Base-by-base conservation (phyloP, 1,284 basidiomycete genomes). In the Ganoderma sp. region DNA sequence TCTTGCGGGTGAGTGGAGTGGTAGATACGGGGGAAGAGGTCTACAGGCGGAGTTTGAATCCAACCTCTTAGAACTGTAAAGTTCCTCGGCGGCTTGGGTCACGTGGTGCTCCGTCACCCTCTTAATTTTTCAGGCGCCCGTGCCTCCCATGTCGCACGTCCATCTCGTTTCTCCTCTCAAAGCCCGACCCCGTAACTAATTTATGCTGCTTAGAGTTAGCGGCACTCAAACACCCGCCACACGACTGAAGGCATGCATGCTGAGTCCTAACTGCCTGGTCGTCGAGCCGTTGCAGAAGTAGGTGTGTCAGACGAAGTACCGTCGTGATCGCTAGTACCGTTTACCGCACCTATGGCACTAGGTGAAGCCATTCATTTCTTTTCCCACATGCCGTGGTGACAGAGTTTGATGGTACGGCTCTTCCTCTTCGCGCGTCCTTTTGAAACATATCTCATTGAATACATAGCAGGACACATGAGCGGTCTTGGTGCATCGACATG, bases 1-100 rank as follows among this genome's bases (percentile, higher is more conserved):
- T 86, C 83, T 90, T 88, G 86, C 82, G 76, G 86, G 85, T 82
- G 84, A 81, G 78, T 81, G 78, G 62, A 75, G 79, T 77, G 77
- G 81, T 75, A 77, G 79, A 76, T 73, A 74, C 64, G 67, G 69
- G 66, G 42, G 64, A 73, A 70, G 57, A 65, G 61, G 63, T 32
- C 70, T 69, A 61, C 75, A 77, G 63, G 69, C 77, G 78, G 74
- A 76, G 75, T 76, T 79, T 75, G 70, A 74, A 75, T 73, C 61
- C 75, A 75, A 67, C 66, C 64, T 71, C 73, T 75, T 73, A 76
- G 72, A 76, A 78, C 75, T 78, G 74, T 76, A 70, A 77, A 78
- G 78, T 77, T 74, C 72, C 71, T 73, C 64, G 48, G 65, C 22
- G 48, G 43, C 65, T 69, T 63, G 61, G 67, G 63, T 59, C 73